Evolutionary conservation across 176 grass and related monocot species (phyloP).

Genomic region (Calamus simplicifolius): DNA sequence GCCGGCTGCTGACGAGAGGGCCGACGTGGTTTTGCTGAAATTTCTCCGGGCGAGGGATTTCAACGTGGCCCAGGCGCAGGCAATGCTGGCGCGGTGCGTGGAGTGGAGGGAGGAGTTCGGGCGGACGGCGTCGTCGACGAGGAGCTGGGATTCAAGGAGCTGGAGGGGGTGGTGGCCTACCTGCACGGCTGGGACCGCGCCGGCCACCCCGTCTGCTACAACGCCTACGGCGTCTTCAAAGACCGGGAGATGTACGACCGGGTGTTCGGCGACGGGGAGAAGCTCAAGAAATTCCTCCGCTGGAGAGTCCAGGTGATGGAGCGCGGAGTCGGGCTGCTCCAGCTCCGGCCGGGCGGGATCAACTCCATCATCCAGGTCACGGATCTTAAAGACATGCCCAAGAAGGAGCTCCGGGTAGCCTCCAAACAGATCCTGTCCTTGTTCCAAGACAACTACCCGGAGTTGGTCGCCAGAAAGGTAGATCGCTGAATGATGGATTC

Average conservation of each 20-base stretch:
- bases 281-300: constrained; percentile 68
- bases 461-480: constrained; percentile 96
- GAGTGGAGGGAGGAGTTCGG: constrained; percentile 75
- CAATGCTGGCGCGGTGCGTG: constrained; percentile 69
- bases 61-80: constrained; percentile 65
- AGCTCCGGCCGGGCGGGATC: constrained; percentile 65
- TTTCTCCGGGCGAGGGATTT: constrained; percentile 85
- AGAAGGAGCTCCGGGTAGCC: constrained; percentile 72
- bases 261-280: constrained; percentile 70
- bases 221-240: constrained; percentile 82
- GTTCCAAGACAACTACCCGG: constrained; percentile 98
- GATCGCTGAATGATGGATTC: too few relatives aligned
- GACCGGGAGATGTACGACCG: constrained; percentile 69
- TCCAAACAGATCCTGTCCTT: constrained; percentile 88
- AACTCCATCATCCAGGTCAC: constrained; percentile 95
- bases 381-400: constrained; percentile 94
- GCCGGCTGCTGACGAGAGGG: constrained; percentile 40
- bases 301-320: constrained; percentile 98
- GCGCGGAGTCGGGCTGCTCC: constrained; percentile 68
- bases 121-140: constrained; percentile 61
- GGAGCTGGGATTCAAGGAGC: constrained; percentile 93
- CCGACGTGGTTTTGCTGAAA: constrained; percentile 92
- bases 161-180: constrained; percentile 76
- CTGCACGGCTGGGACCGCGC: constrained; percentile 87
- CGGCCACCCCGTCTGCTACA: constrained; percentile 87